A percentile compares a stretch with the other conserved stretches of the same genome.
Conservation (phyloP, 2,329 filamentous ascomycete species). For the Diaporthe helianthi region DNA sequence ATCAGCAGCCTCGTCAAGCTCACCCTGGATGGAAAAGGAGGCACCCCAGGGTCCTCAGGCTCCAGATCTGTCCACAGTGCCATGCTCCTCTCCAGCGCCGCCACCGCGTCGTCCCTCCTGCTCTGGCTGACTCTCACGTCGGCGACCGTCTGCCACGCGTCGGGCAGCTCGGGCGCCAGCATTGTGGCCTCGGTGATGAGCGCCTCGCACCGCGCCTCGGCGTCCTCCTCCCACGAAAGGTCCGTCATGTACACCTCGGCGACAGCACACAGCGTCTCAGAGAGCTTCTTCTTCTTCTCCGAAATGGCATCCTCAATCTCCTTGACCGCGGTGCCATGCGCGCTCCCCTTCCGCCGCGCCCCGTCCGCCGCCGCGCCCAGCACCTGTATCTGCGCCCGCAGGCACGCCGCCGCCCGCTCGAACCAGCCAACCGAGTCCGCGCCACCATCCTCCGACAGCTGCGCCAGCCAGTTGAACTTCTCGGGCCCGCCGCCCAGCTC, state of each 20-base stretch:
- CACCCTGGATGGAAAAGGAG: constrained; percentile 86
- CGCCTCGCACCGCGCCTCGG: constrained; percentile 85
- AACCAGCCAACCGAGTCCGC: constrained; percentile 72
- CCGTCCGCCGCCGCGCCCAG: constrained; percentile 54
- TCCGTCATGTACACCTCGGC: constrained; percentile 99
- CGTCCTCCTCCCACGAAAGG: constrained; percentile 89
- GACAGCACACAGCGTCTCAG: constrained; percentile 91
- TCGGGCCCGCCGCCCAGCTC: constrained; percentile 82
- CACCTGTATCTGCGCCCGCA: constrained; percentile 74
- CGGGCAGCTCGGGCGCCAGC: constrained; percentile 79
- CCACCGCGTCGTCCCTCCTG: constrained; percentile 77
- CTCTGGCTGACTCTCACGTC: constrained; percentile 92
- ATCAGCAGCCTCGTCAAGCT: constrained; percentile 85
- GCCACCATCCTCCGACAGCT: constrained; percentile 78
- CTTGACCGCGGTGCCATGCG: constrained; percentile 44
- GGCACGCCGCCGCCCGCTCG: constrained; percentile 72
- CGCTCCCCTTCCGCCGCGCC: constrained; percentile 46
- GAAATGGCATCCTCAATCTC: constrained; percentile 71
- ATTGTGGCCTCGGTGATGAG: constrained; percentile 90
- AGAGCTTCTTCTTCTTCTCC: constrained; percentile 80
- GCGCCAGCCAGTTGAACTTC: constrained; percentile 94
- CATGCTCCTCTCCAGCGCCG: constrained; percentile 80
- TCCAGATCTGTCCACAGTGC: constrained; percentile 83
- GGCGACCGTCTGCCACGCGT: constrained; percentile 94
- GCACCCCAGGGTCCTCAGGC: constrained; percentile 74